Conservation (phyloP, 257 asterid species). For the Fraxinus americana region DNA sequence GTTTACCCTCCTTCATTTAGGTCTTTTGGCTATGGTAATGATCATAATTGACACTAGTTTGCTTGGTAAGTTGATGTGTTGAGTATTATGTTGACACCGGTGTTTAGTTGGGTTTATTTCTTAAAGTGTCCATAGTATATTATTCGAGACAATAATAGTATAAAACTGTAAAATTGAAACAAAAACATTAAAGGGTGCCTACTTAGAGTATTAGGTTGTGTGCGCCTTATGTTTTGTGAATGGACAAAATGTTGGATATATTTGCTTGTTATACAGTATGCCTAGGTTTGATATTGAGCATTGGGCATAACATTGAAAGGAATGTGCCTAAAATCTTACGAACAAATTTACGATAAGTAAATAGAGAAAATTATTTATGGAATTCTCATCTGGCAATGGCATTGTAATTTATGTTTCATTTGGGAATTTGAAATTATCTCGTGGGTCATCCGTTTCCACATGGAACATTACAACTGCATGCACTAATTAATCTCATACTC, state of each 20-base stretch:
- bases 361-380: neutral
- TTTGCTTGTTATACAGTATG: neutral
- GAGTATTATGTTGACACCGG: neutral
- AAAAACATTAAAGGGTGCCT: neutral
- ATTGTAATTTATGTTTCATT: neutral
- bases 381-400: neutral
- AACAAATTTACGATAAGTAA: neutral
- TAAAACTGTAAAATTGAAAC: neutral
- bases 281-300: neutral
- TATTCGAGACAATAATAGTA: neutral
- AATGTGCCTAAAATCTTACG: neutral
- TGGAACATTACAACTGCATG: neutral
- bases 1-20: conserved; percentile 8
- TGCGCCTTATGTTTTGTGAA: neutral
- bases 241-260: neutral
- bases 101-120: neutral
- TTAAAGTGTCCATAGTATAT: neutral
- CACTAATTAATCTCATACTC: neutral
- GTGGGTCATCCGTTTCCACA: neutral
- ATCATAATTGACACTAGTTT: neutral
- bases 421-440: neutral
- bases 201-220: neutral
- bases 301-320: neutral
- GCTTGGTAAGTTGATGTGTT: neutral
- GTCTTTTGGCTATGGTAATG: conserved; percentile 7